A percentile compares a stretch with the other conserved stretches of the same genome.
phyloP scores from a whole-genome alignment of 208 protist genomes.

The Polymyxa betae region DNA sequence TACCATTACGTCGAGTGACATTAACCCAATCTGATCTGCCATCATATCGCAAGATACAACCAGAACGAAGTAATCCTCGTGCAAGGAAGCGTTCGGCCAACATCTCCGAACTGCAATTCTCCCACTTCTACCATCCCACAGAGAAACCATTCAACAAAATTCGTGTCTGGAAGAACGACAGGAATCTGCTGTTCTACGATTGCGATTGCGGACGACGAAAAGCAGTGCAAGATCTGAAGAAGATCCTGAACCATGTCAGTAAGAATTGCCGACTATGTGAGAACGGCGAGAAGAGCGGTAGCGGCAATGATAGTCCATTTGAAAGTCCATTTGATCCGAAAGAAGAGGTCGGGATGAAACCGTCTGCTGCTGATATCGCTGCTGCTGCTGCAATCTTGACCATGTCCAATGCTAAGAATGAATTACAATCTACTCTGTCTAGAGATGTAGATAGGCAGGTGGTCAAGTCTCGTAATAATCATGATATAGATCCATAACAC shows the following conservation, averaged over 20 bases:
- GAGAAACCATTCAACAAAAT: conserved; percentile 4
- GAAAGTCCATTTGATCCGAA: background rate
- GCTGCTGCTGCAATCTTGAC: conserved; percentile 10
- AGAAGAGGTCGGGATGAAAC: no score
- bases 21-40: background rate
- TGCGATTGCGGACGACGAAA: conserved; percentile 33
- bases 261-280: conserved; percentile 12
- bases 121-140: conserved; percentile 36
- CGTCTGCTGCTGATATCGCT: conserved; percentile 28
- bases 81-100: conserved; percentile 35
- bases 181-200: conserved; percentile 50
- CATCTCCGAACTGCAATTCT: conserved; percentile 28
- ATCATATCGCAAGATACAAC: conserved; percentile 44
- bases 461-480: no score
- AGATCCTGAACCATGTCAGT: conserved; percentile 53
- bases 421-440: background rate
- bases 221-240: conserved; percentile 41
- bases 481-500: no score
- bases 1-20: background rate
- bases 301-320: background rate
- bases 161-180: conserved; percentile 48
- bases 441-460: no score
- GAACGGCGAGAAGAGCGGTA: background rate
- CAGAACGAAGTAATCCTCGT: background rate
- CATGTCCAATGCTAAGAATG: background rate